Base-by-base conservation (phyloP, 306 rosid genomes). In the Prunus armeniaca region DNA sequence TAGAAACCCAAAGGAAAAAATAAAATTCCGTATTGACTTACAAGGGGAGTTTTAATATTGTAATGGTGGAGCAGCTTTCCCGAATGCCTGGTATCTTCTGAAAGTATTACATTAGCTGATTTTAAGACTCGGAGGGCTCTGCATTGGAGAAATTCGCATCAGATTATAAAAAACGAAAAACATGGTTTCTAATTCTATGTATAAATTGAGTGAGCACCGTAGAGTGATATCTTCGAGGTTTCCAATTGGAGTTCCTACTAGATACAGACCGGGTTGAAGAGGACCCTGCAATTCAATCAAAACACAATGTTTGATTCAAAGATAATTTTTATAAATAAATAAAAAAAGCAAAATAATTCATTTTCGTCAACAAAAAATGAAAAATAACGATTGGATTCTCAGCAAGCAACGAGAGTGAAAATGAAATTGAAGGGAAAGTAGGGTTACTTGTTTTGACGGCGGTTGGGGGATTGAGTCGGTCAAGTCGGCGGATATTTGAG, bases 41-140 rank as follows among this genome's bases (percentile, higher is more conserved):
- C 99, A 43, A 95, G 97, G 27, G 97, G 97, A 32, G 96, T 90
- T 84, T 85, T 88, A 71, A 95, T 92, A 67, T 82, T 83, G 84
- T 88, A 95, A 84, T 92, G 87, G 32, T 84, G 97, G 65, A 95
- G 91, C 88, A 92, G 74, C 87, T 89, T 92, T 65, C 97, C 96
- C 0, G 99, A 95, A 81, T 95, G 99, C 74, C 99, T 87, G 2
- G 99, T 95, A 71, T 92, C 99, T 73, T 95, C 97, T 1, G 97
- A 89, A 17, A 95, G 97, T 75, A 95, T 87, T 52, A 95, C 91
- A 77, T 89, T 76, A 58, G 97, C 99, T 14, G 96, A 88, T 46
- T 82, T 88, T 51, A 95, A 78, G 2, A 92, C 88, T 9, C 97
- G 97, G 47, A 95, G 85, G 58, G 99, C 97, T 73, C 98, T 94